Evolutionary conservation across 2,329 filamentous ascomycete genomes (phyloP), one percentile per base, ranked within the genome.

Genomic region (Colletotrichum sp.): DNA sequence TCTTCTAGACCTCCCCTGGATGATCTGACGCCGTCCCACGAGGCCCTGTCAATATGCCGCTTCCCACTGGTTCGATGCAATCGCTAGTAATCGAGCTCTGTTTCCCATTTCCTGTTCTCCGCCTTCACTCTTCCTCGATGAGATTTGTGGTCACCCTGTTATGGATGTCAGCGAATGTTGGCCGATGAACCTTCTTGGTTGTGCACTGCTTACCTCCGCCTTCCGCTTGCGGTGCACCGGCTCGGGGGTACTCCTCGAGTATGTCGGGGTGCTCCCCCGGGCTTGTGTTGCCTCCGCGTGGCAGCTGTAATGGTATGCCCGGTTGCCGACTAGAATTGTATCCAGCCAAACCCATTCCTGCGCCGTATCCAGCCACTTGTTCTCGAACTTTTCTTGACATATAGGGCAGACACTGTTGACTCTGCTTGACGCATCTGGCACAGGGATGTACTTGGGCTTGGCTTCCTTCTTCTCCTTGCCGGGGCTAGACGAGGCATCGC

Each of bases 311-410:
- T 99, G 97, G 81, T 95, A 99, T 18, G 97, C 94, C 77, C 95
- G 92, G 72, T 90, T 92, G 44, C 94, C 95, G 34, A 98, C 92
- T 78, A 93, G 91, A 67, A 95, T 89, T 1, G 96, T 95, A 84
- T 99, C 96, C 84, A 95, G 93, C 95, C 97, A 99, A 55, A 99
- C 96, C 91, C 96, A 99, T 81, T 99, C 96, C 84, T 99, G 96
- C 22, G 94, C 95, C 77, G 98, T 95, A 80, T 98, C 95, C 8
- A 96, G 93, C 94, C 96, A 99, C 78, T 94, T 94, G 79, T 95
- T 95, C 85, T 98, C 94, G 80, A 99, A 99, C 79, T 94, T 94
- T 83, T 99, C 97, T 84, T 98, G 96, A 84, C 97, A 99, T 80
- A 99, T 98, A 3, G 96, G 95, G 81, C 97, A 99, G 2, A 94